These are phyloP conservation scores for Penicillium hordei DNA, from an alignment of 2,329 filamentous ascomycete genomes.

Conservation along the genomic window DNA sequence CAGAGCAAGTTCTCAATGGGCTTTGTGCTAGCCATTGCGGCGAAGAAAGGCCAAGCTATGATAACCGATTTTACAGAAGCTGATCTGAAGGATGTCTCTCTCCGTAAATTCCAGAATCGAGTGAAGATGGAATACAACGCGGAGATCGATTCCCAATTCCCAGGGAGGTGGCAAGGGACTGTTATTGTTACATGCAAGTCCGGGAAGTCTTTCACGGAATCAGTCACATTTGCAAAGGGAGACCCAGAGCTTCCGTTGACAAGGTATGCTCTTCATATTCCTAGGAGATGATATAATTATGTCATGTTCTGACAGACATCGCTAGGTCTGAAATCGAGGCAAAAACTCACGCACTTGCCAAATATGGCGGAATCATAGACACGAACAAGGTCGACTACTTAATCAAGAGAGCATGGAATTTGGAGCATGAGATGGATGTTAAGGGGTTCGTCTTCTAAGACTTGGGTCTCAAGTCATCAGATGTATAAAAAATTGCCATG, in stretches of 20 bases:
- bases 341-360: conserved; percentile 23
- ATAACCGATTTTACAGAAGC: conserved; percentile 34
- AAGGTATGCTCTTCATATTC: conserved; percentile 17
- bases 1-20: conserved; percentile 40
- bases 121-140: conserved; percentile 12
- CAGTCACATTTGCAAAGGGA: conserved; percentile 30
- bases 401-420: conserved; percentile 24
- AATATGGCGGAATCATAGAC: conserved; percentile 26
- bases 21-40: conserved; percentile 34
- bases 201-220: conserved; percentile 23
- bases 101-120: conserved; percentile 29
- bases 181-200: conserved; percentile 28
- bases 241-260: conserved; percentile 31
- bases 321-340: conserved; percentile 22
- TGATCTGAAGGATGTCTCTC: conserved; percentile 22
- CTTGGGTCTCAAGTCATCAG: not conserved
- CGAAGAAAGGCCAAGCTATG: conserved; percentile 34
- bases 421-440: conserved; percentile 21
- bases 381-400: conserved; percentile 16
- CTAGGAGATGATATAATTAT: no score
- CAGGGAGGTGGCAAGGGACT: conserved; percentile 30
- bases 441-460: conserved; percentile 22
- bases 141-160: conserved; percentile 31
- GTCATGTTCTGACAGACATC: not conserved
- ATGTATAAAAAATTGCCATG: no score